Evolutionary conservation across 2,329 filamentous ascomycete species (phyloP), one percentile per base, ranked within the genome.

Genomic region (Xylariaceae sp.): DNA sequence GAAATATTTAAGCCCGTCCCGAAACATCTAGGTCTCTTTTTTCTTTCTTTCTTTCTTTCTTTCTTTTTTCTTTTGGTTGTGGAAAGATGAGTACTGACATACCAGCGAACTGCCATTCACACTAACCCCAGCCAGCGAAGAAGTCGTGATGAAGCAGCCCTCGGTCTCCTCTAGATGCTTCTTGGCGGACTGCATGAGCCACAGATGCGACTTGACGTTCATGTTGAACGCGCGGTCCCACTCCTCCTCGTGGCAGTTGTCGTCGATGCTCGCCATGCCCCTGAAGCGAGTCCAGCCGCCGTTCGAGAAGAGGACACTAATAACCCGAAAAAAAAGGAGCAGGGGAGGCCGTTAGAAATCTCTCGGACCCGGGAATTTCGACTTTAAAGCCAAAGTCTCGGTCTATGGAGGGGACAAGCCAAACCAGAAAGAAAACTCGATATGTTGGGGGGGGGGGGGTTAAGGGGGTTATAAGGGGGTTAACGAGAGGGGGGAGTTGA

Each of bases 221-320:
- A 84, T 77, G 45, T 78, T 76, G 62, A 80, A 84, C 58, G 77
- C 79, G 4, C 67, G 68, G 61, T 84, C 81, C 81, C 81, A 84
- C 62, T 84, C 80, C 1, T 76, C 76, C 59, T 85, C 81, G 31
- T 50, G 62, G n/a, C 76, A 67, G 55, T 80, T 80, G 8, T 83
- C 79, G 30, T 80, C 74, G 30, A 83, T 65, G 60, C 77, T 67
- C 6, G 58, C 66, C 45, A 80, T 71, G 49, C 77, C 68, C 9
- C 75, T 70, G 12, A 78, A 67, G 12, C 64, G 66, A 0, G 78
- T 80, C 78, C 78, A 82, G 2, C 79, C 79, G 6, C 86, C 87
- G 69, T 94, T 94, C 2, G 86, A 87, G 64, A 92, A 81, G 45
- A 94, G 75, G 41, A 90, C 78, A 71, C 35, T 37, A 37, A 37